phyloP scores from a whole-genome alignment of 2,329 filamentous ascomycete species.

The Hypoxylon sp. region DNA sequence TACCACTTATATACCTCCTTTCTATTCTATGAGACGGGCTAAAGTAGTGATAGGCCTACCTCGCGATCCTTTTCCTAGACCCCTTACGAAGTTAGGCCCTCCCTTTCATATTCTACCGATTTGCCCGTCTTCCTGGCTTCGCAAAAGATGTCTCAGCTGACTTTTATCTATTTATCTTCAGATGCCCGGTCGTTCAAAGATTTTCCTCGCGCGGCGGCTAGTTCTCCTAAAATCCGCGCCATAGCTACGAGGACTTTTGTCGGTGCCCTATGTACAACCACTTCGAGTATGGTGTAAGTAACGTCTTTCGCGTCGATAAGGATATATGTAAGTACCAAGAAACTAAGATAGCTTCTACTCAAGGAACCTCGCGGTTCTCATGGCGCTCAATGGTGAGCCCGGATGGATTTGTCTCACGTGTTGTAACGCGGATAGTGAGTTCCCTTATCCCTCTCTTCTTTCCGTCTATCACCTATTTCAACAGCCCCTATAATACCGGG shows the following conservation, averaged over 20 bases:
- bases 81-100: constrained; percentile 67
- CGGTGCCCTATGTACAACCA: constrained; percentile 70
- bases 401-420: constrained; percentile 77
- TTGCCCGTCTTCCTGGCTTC: background rate
- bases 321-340: background rate
- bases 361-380: constrained; percentile 72
- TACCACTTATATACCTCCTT: background rate
- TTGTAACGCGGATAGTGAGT: constrained; percentile 73
- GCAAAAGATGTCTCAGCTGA: background rate
- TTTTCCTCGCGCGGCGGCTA: constrained; percentile 59
- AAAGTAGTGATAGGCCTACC: constrained; percentile 62
- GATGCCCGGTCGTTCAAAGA: constrained; percentile 70
- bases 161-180: constrained; percentile 45
- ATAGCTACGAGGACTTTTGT: constrained; percentile 72
- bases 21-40: background rate
- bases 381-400: constrained; percentile 72
- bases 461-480: background rate
- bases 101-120: background rate
- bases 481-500: background rate
- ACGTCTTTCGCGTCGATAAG: background rate
- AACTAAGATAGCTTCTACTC: constrained; percentile 7
- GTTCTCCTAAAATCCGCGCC: constrained; percentile 60
- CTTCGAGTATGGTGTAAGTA: constrained; percentile 70
- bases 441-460: background rate
- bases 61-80: constrained; percentile 74